These are phyloP conservation scores for Fusarium nelsonii DNA, from an alignment of 2,329 filamentous ascomycete species.

Conservation along the genomic window DNA sequence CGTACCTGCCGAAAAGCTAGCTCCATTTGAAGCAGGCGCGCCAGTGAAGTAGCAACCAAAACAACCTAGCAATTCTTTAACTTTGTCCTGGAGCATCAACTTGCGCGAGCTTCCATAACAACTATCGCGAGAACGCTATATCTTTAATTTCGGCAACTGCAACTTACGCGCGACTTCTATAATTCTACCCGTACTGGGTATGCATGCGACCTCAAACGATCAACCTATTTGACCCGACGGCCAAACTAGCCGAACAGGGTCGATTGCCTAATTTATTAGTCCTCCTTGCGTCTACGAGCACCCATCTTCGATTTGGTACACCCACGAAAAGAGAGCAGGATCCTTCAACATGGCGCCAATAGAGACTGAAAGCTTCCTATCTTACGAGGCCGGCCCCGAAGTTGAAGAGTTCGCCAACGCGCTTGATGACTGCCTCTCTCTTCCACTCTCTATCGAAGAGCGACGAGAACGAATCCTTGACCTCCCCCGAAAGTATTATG, in stretches of 20 bases:
- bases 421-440: slow-evolving; percentile 78
- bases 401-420: slow-evolving; percentile 88
- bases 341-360: slow-evolving; percentile 35
- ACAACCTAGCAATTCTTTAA: slow-evolving; percentile 44
- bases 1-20: slow-evolving; percentile 40
- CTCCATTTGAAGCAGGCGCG: slow-evolving; percentile 30
- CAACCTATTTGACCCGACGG: slow-evolving; percentile 43
- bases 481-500: slow-evolving; percentile 69
- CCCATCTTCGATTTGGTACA: slow-evolving; percentile 5
- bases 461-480: slow-evolving; percentile 75
- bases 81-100: slow-evolving; percentile 40
- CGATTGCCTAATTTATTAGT: slow-evolving; percentile 30
- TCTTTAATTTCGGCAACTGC: slow-evolving; percentile 7
- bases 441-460: slow-evolving; percentile 62
- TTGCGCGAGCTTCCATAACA: slow-evolving; percentile 26
- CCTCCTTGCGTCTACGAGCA: slow-evolving; percentile 1
- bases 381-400: slow-evolving; percentile 72
- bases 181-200: slow-evolving; percentile 34
- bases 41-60: slow-evolving; percentile 45
- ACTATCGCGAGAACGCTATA: slow-evolving; percentile 18
- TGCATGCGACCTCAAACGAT: slow-evolving; percentile 42
- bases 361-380: slow-evolving; percentile 19
- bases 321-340: neutral
- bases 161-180: slow-evolving; percentile 15
- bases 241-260: slow-evolving; percentile 47